phyloP scores from a whole-genome alignment of 1,284 basidiomycete species.

The Stereum hirsutum region DNA sequence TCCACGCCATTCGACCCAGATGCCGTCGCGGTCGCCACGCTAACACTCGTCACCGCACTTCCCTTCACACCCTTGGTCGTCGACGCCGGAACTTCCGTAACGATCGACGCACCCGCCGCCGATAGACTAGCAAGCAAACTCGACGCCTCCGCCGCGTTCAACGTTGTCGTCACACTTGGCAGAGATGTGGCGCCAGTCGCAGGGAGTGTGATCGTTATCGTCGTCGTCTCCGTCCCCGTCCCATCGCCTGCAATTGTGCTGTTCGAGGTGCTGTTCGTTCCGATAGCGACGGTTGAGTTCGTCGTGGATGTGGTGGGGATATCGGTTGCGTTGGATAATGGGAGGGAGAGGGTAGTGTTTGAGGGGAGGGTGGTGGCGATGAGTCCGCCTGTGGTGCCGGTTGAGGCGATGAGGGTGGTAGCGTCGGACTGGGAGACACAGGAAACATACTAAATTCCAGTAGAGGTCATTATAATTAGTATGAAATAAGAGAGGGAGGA shows the following conservation, averaged over 20 bases:
- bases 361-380: slow-evolving; percentile 18
- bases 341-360: slow-evolving; percentile 13
- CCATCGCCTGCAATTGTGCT: background rate
- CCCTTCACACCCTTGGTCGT: too few species aligned
- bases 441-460: too few species aligned
- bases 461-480: too few species aligned
- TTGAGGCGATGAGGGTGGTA: slow-evolving; percentile 29
- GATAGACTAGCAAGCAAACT: slow-evolving; percentile 29
- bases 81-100: background rate
- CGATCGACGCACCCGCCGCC: slow-evolving; percentile 5
- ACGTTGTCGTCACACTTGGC: slow-evolving; percentile 24
- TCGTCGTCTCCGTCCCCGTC: background rate
- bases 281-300: background rate
- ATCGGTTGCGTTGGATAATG: slow-evolving; percentile 9
- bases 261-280: background rate
- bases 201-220: slow-evolving; percentile 20
- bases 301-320: too few species aligned
- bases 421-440: slow-evolving; percentile 25
- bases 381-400: slow-evolving; percentile 33
- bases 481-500: too few species aligned
- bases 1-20: too few species aligned
- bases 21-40: too few species aligned
- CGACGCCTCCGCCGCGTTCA: slow-evolving; percentile 32
- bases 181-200: slow-evolving; percentile 19
- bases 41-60: too few species aligned